Base-by-base conservation (phyloP, 139 green algal genomes). In the Ettlia oleoabundans region DNA sequence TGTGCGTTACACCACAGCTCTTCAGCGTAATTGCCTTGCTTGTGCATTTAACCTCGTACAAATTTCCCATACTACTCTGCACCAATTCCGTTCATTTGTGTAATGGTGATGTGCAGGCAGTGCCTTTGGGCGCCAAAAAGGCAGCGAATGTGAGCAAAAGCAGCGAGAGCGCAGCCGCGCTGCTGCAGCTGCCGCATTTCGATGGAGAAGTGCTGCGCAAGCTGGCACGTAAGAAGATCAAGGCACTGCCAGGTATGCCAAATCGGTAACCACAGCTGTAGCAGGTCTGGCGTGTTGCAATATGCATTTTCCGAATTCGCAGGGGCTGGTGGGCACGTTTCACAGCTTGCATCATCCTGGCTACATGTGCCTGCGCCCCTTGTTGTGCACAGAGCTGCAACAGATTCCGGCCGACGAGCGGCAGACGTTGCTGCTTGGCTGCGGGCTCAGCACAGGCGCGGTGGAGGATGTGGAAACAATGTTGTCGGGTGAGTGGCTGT, bases 141-240 rank as follows among this genome's bases (percentile, higher is more conserved):
- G 41, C 58, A 10, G 58, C 30, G 10, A 15, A n/a, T n/a, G n/a
- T 81, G 7, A 58, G 75, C 66, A 87, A 85, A 66, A 73, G 35
- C 30, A 30, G 3, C 26, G 86, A 94, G 21, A 69, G 19, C 24
- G 3, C 71, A 0, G 83, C 89, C 21, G 80, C 86, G 15, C 74
- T 97, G 80, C 84, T 95, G 86, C 93, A 96, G 89, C 90, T 97
- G 87, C 94, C 94, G 2, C 86, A 94, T 76, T 78, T 97, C 24
- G 88, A 93, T 74, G 4, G 63, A 21, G 92, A 94, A 8, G 76
- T 93, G 30, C 26, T 93, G 6, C 94, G 92, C 82, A 86, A 88
- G 81, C 86, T 97, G 41, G 85, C 81, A 51, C 85, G 89, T 65
- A 87, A 85, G 53, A 89, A 88, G 63, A 77, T 97, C 41, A 88